Evolutionary conservation across 2,329 filamentous ascomycete genomes (phyloP), one percentile per base, ranked within the genome.

Genomic region (Cercospora sp.): DNA sequence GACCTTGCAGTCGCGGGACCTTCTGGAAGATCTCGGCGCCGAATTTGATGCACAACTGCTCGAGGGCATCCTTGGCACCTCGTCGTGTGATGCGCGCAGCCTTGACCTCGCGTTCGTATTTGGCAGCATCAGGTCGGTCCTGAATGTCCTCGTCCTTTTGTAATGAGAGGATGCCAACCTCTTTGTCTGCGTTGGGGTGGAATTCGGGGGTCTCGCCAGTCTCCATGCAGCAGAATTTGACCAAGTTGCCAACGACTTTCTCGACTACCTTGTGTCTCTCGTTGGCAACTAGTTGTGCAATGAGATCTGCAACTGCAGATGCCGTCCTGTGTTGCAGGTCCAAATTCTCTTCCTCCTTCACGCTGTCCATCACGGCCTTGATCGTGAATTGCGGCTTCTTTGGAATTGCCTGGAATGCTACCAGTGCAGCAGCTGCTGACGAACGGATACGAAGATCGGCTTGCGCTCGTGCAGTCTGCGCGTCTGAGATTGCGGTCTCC

Each of bases 141-240:
- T 94, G 90, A 55, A 95, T 87, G 76, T 99, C 95, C 80, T 99
- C 95, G 77, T 99, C 95, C 80, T 99, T 99, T 74, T 94, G 92
- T 79, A 99, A 89, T 0, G 95, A 98, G 16, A 99, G 82, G 65
- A 99, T 95, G 13, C 90, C 90, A 71, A 89, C 89, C 57, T 90
- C 91, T 75, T 96, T 90, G 53, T 84, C 79, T 1, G 91, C 91
- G 75, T 98, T 95, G 30, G 91, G 90, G 4, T 90, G 88, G 78
- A 98, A 98, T 76, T 98, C 95, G 0, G 95, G 95, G 0, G 96
- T 99, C 79, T 99, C 96, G 0, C 95, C 94, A 1, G 96, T 96
- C 78, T 99, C 95, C 75, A 97, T 93, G 76, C 95, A 99, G 71
- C 93, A 97, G 80, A 97, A 99, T 77, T 97, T 98, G 81, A 96